A percentile compares a stretch with the other conserved stretches of the same genome.
Conservation (phyloP, 2,329 filamentous ascomycete species). For the Sporothrix brasiliensis region DNA sequence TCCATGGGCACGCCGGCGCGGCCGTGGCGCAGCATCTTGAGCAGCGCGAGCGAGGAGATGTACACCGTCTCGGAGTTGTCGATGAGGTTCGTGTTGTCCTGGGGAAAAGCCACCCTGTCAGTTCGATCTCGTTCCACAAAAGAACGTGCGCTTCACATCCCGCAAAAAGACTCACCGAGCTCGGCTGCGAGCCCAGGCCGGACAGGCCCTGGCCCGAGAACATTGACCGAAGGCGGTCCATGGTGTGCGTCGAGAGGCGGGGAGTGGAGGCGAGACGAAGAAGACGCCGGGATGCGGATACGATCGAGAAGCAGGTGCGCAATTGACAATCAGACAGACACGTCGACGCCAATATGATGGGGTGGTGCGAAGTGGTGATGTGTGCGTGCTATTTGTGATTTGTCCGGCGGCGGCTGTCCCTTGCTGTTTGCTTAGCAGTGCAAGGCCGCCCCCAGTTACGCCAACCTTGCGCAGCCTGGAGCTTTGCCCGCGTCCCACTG, state of each 20-base stretch:
- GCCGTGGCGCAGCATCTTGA: conserved; percentile 98
- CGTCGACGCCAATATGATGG: not conserved
- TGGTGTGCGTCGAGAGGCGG: conserved; percentile 47
- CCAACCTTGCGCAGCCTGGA: conserved; percentile 43
- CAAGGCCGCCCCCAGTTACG: conserved; percentile 36
- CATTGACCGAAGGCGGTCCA: conserved; percentile 93
- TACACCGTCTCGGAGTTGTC: conserved; percentile 99
- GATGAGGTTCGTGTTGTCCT: conserved; percentile 91
- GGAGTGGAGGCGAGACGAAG: conserved; percentile 32
- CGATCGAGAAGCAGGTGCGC: not conserved
- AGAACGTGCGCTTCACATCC: not conserved
- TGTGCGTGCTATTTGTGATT: conserved; percentile 5
- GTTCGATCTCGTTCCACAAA: not conserved
- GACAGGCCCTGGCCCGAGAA: conserved; percentile 70
- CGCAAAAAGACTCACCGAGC: conserved; percentile 55
- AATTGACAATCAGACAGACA: not conserved
- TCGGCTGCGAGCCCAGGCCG: conserved; percentile 61
- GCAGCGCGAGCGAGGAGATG: conserved; percentile 92
- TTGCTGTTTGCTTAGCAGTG: conserved; percentile 25
- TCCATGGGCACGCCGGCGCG: conserved; percentile 99
- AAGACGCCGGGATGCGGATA: not conserved
- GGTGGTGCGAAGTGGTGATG: not conserved
- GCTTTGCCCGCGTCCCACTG: conserved; percentile 29
- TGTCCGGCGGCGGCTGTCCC: not conserved
- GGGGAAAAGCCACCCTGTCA: not conserved